A percentile compares a stretch with the other conserved stretches of the same genome.
Evolutionary conservation across 345 rosid genomes (phyloP).

Genomic region (Eucalyptus dawsonii): DNA sequence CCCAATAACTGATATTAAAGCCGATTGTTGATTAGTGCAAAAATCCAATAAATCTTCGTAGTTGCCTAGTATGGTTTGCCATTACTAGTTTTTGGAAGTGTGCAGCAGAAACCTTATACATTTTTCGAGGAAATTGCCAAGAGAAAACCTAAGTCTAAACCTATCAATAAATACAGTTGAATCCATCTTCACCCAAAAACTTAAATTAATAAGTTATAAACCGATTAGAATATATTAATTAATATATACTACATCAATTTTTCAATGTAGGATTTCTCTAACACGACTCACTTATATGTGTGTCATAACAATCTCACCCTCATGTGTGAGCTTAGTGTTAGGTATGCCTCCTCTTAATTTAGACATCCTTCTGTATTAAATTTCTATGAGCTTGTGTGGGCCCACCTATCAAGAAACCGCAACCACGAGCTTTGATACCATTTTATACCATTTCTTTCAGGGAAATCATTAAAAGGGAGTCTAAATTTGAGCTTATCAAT

Average conservation of each 20-base stretch:
- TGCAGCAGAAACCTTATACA: rapidly evolving
- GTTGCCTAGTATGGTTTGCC: background rate
- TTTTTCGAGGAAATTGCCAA: rapidly evolving
- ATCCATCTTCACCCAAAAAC: too few species aligned
- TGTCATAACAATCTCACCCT: rapidly evolving
- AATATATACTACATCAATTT: too few species aligned
- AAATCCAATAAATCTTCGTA: background rate
- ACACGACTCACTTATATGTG: too few species aligned
- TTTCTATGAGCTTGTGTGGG: too few species aligned
- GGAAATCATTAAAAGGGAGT: rapidly evolving
- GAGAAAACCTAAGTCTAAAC: rapidly evolving
- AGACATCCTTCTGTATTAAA: too few species aligned
- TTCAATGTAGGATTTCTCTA: too few species aligned
- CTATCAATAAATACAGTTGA: rapidly evolving
- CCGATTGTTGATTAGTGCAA: background rate
- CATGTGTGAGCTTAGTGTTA: too few species aligned
- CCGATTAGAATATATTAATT: too few species aligned
- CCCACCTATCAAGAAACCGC: rapidly evolving
- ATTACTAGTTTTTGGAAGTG: background rate
- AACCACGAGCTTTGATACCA: too few species aligned
- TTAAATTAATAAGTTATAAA: rapidly evolving
- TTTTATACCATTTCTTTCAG: too few species aligned
- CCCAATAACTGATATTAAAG: background rate
- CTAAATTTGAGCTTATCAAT: rapidly evolving
- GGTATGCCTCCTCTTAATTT: rapidly evolving